Conservation (phyloP, 208 protist species). For the Wallacemonas sp. region DNA sequence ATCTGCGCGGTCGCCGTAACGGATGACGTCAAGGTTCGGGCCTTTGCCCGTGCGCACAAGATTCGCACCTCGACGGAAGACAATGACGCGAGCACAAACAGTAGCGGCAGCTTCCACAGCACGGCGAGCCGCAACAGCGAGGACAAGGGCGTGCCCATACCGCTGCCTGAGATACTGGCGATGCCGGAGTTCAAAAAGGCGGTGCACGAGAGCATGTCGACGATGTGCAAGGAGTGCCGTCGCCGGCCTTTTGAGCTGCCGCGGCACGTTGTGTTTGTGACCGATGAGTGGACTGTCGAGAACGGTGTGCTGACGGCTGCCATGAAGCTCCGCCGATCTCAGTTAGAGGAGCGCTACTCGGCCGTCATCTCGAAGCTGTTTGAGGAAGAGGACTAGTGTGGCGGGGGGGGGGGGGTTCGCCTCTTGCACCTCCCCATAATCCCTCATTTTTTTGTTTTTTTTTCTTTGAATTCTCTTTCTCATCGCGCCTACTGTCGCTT, state of each 20-base stretch:
- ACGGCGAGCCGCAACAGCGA: background rate
- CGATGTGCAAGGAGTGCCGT: conserved; percentile 11
- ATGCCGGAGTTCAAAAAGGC: conserved; percentile 25
- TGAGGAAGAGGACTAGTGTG: conserved; percentile 21
- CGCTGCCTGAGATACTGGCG: conserved; percentile 25
- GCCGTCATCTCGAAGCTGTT: conserved; percentile 46
- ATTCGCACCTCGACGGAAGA: conserved; percentile 8
- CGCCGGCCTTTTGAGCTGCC: conserved; percentile 46
- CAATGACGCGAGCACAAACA: conserved; percentile 4
- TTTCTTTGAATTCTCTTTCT: too few species aligned
- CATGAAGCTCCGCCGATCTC: conserved; percentile 55
- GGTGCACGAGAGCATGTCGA: conserved; percentile 22
- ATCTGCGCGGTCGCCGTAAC: conserved; percentile 37
- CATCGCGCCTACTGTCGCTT: too few species aligned
- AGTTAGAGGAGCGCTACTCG: conserved; percentile 44
- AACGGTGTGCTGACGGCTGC: conserved; percentile 64
- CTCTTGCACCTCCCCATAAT: too few species aligned
- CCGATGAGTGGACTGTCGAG: conserved; percentile 65
- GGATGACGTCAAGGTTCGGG: conserved; percentile 20
- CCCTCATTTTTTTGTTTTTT: too few species aligned
- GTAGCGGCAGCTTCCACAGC: conserved; percentile 9
- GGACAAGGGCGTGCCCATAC: background rate
- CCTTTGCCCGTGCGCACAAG: conserved; percentile 22
- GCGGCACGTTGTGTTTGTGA: conserved; percentile 27
- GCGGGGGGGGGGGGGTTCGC: too few species aligned